These are phyloP conservation scores for Cryptococcus amylolentus DNA, from an alignment of 1,284 basidiomycete species.

Conservation along the genomic window DNA sequence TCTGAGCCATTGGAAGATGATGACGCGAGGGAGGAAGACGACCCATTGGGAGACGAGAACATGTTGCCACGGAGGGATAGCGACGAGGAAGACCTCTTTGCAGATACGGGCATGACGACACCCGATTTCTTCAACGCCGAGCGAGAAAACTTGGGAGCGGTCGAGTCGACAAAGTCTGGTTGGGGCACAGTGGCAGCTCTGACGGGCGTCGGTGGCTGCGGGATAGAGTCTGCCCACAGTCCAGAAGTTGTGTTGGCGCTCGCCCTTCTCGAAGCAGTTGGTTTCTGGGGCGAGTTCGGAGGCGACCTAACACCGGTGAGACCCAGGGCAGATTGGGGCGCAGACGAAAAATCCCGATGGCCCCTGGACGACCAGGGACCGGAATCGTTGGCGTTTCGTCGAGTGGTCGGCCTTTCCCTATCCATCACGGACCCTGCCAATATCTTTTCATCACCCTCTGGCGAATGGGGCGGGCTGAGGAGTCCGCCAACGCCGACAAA, in stretches of 20 bases:
- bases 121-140: constrained; percentile 27
- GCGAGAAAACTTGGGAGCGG: constrained; percentile 35
- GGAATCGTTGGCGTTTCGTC: background rate
- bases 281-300: constrained; percentile 11
- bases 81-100: constrained; percentile 12
- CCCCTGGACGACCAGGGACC: background rate
- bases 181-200: background rate
- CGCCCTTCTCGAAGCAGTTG: background rate
- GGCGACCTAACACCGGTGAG: constrained; percentile 7
- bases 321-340: constrained; percentile 3
- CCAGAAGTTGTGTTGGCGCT: background rate
- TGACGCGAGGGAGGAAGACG: constrained; percentile 7
- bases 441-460: constrained; percentile 14
- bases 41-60: constrained; percentile 7
- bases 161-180: constrained; percentile 10
- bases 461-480: constrained; percentile 25
- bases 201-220: background rate
- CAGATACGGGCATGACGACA: constrained; percentile 33
- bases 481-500: constrained; percentile 26
- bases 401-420: constrained; percentile 1
- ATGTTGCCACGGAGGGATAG: background rate
- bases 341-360: background rate
- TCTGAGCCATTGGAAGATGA: constrained; percentile 2
- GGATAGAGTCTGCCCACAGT: constrained; percentile 7
- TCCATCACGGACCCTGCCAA: constrained; percentile 2